Conservation (phyloP, 2,329 filamentous ascomycete species). For the Chalaropsis thielavioides region DNA sequence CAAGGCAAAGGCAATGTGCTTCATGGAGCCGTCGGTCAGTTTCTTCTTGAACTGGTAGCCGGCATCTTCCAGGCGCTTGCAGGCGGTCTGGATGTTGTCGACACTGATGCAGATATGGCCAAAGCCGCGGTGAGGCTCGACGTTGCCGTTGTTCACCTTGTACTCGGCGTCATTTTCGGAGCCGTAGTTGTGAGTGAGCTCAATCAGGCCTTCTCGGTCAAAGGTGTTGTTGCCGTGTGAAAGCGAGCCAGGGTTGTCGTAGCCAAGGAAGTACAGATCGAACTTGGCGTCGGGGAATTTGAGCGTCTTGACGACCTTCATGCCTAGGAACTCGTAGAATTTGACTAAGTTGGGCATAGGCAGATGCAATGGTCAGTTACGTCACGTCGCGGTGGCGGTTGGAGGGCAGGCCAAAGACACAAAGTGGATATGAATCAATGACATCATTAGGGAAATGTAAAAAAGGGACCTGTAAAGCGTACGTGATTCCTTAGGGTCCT, state of each 20-base stretch:
- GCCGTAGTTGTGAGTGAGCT: slow-evolving; percentile 74
- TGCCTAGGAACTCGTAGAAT: slow-evolving; percentile 86
- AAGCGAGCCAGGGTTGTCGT: slow-evolving; percentile 61
- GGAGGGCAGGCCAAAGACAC: too few relatives aligned
- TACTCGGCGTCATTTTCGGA: slow-evolving; percentile 74
- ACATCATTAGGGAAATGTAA: neutral
- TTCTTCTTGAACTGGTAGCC: slow-evolving; percentile 95
- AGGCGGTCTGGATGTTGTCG: slow-evolving; percentile 77
- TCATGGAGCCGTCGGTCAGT: slow-evolving; percentile 75
- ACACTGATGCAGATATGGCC: slow-evolving; percentile 77
- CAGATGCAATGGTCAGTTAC: neutral
- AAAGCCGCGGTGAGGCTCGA: slow-evolving; percentile 70
- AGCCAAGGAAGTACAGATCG: slow-evolving; percentile 88
- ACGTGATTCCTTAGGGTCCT: slow-evolving; percentile 75
- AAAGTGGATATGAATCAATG: neutral
- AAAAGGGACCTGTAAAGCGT: slow-evolving; percentile 20
- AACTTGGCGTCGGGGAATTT: slow-evolving; percentile 80
- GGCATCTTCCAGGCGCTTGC: slow-evolving; percentile 74
- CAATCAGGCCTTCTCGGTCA: slow-evolving; percentile 80
- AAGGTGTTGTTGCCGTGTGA: slow-evolving; percentile 56
- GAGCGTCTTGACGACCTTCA: slow-evolving; percentile 69
- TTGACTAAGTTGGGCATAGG: slow-evolving; percentile 41
- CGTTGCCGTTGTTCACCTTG: slow-evolving; percentile 75
- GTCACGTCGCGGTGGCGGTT: neutral
- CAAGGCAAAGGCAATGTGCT: slow-evolving; percentile 74